Evolutionary conservation across 2,329 filamentous ascomycete species (phyloP).

Genomic region (Aureobasidium sp.): DNA sequence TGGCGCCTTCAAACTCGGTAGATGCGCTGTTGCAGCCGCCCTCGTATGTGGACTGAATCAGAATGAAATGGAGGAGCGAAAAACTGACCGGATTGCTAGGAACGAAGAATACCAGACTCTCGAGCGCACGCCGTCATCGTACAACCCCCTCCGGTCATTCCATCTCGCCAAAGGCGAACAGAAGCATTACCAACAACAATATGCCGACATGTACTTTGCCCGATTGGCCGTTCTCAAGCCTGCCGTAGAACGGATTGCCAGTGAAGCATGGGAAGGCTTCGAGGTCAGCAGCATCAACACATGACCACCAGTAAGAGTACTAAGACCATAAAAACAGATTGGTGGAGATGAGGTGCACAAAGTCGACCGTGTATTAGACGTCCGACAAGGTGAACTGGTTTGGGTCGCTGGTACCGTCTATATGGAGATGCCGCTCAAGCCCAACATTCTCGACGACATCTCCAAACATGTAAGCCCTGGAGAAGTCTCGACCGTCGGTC

Average conservation of each 20-base stretch:
- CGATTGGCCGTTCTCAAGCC: slow-evolving; percentile 83
- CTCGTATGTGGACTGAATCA: slow-evolving; percentile 3
- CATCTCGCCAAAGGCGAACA: slow-evolving; percentile 54
- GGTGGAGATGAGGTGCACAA: slow-evolving; percentile 65
- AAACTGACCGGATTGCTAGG: background rate
- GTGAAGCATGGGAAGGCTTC: slow-evolving; percentile 67
- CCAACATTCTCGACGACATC: slow-evolving; percentile 91
- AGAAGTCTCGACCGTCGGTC: background rate
- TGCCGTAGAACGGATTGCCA: slow-evolving; percentile 64
- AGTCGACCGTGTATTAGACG: slow-evolving; percentile 86
- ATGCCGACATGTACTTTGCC: slow-evolving; percentile 95
- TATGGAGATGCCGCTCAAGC: slow-evolving; percentile 95
- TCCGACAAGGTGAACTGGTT: slow-evolving; percentile 88
- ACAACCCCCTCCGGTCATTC: slow-evolving; percentile 70
- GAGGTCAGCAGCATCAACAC: slow-evolving; percentile 34
- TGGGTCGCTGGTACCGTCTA: slow-evolving; percentile 94
- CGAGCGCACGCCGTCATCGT: slow-evolving; percentile 51
- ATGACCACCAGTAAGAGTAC: background rate
- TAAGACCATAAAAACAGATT: slow-evolving; percentile 39
- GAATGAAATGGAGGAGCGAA: background rate
- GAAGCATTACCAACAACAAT: slow-evolving; percentile 84
- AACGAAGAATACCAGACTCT: slow-evolving; percentile 23
- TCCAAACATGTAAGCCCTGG: slow-evolving; percentile 65
- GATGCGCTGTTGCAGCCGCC: slow-evolving; percentile 15
- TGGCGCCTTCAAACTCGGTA: slow-evolving; percentile 9